Percentiles rank a stretch among this genome's conserved stretches.
Conservation (phyloP, 192 early-diverging fungal species). For the Coemansia sp. region DNA sequence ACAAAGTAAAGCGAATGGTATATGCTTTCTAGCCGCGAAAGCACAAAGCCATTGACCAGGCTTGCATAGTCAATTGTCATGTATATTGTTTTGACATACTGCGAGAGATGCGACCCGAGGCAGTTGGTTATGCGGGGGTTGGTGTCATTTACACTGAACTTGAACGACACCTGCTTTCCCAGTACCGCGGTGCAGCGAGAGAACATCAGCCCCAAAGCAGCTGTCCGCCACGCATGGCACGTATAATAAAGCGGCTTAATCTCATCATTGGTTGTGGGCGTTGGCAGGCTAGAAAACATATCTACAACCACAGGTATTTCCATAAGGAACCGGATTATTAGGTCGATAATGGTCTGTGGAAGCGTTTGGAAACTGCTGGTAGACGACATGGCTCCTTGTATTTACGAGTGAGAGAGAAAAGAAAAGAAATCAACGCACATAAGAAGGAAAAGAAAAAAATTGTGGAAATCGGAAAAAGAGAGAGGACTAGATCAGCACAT, state of each 20-base stretch:
- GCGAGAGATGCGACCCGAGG: conserved; percentile 1
- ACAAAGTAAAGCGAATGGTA: neutral
- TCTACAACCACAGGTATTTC: neutral
- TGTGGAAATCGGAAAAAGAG: no score
- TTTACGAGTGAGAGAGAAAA: neutral
- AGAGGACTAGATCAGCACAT: no score
- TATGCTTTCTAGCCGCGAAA: neutral
- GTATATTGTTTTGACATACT: conserved; percentile 5
- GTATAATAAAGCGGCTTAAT: neutral
- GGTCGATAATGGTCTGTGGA: conserved; percentile 10
- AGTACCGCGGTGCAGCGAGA: neutral
- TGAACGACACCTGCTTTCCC: neutral
- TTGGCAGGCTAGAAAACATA: neutral
- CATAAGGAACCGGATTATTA: neutral
- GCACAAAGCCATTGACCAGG: neutral
- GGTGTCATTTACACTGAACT: neutral
- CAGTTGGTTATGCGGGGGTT: neutral
- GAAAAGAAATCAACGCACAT: neutral
- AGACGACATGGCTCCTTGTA: neutral
- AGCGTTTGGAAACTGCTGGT: neutral
- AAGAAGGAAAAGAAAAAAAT: neutral
- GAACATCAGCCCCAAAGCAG: conserved; percentile 4
- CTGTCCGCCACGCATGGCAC: conserved; percentile 3
- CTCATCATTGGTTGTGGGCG: neutral
- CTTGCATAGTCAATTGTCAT: neutral